A percentile compares a stretch with the other conserved stretches of the same genome.
Evolutionary conservation across 805 yeast species (phyloP).

Genomic region (Blastobotrys robertii): DNA sequence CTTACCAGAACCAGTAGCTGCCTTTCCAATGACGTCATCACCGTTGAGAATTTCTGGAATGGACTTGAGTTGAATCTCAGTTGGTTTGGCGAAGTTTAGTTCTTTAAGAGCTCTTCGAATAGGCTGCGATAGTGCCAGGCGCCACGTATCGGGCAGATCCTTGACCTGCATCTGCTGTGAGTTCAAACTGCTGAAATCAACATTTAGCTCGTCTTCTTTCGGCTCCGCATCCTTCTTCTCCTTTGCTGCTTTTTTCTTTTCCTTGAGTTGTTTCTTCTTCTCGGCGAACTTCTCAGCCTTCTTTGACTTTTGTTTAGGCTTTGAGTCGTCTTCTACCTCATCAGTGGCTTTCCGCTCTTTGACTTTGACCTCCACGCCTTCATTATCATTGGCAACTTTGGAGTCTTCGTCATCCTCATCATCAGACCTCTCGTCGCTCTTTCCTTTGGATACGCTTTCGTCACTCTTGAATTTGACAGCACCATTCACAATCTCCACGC

Average conservation of each 20-base stretch:
- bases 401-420: slow-evolving; percentile 2
- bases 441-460: slow-evolving; percentile 7
- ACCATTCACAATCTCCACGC: slow-evolving; percentile 65
- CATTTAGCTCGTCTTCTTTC: slow-evolving; percentile 2
- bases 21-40: slow-evolving; percentile 85
- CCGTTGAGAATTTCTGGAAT: slow-evolving; percentile 69
- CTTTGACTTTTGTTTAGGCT: slow-evolving; percentile 7
- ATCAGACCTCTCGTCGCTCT: neutral
- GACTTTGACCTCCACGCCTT: slow-evolving; percentile 6
- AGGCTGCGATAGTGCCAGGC: slow-evolving; percentile 36
- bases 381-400: slow-evolving; percentile 5
- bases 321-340: slow-evolving; percentile 1
- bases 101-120: slow-evolving; percentile 51
- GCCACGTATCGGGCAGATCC: slow-evolving; percentile 27
- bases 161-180: slow-evolving; percentile 12
- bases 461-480: slow-evolving; percentile 30
- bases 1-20: slow-evolving; percentile 96
- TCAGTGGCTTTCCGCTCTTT: slow-evolving; percentile 2
- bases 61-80: slow-evolving; percentile 69
- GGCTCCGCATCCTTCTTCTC: neutral
- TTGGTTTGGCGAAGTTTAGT: slow-evolving; percentile 58
- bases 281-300: slow-evolving; percentile 6
- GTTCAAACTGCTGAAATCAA: slow-evolving; percentile 14
- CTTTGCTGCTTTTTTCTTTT: neutral
- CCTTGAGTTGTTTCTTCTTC: neutral